phyloP scores from a whole-genome alignment of 805 yeast species.

The Saccharomycopsis javanensis region DNA sequence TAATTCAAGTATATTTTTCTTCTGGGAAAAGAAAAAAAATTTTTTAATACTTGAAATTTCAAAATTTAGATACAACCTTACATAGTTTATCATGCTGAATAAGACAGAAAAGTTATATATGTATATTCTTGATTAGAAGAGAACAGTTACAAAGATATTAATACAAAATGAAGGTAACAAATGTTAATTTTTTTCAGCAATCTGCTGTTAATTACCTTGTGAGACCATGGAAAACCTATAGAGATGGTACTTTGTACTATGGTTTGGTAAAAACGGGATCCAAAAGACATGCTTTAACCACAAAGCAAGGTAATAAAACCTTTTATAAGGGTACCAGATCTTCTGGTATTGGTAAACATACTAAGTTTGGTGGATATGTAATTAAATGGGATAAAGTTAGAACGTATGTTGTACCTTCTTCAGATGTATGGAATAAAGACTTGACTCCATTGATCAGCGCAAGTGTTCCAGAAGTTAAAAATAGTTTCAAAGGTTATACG shows the following conservation, averaged over 20 bases:
- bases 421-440: constrained; percentile 27
- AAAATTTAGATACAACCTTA: too few relatives aligned
- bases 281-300: constrained; percentile 72
- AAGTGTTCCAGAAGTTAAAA: constrained; percentile 58
- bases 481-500: constrained; percentile 59
- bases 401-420: constrained; percentile 73
- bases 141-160: neutral
- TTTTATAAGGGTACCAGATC: constrained; percentile 96
- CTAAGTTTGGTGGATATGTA: constrained; percentile 62
- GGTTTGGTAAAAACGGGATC: constrained; percentile 73
- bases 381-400: constrained; percentile 81
- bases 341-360: constrained; percentile 79
- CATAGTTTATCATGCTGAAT: neutral
- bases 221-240: constrained; percentile 83
- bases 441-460: constrained; percentile 74
- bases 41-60: too few relatives aligned
- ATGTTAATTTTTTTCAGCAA: constrained; percentile 36
- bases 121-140: neutral
- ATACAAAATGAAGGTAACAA: constrained; percentile 40
- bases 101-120: neutral
- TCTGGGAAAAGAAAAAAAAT: neutral
- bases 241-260: constrained; percentile 77
- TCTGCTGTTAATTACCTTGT: constrained; percentile 42
- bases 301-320: constrained; percentile 91
- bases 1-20: too few relatives aligned